Evolutionary conservation across 257 asterid genomes (phyloP), one percentile per base, ranked within the genome.

Genomic region (Solanum ahanhuiri): DNA sequence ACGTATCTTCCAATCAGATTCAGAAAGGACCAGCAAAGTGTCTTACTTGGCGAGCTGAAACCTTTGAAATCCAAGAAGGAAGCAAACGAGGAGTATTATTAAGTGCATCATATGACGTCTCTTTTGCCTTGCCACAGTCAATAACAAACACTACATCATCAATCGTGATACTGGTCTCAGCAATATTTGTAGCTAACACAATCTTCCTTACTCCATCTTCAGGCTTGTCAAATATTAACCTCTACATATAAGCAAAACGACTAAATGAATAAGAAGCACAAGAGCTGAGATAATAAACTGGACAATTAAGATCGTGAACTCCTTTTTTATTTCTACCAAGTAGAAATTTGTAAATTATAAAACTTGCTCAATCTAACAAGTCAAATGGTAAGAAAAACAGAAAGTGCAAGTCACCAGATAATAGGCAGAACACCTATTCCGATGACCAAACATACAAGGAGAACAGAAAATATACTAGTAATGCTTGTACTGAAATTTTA

Each of bases 21-120:
- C 67, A 81, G 67, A 30, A 51, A 25, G 84, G 83, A 79, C 39
- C 63, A 76, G 64, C 85, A 88, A 82, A 83, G 85, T 79, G 34
- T 83, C 93, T 37, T 90, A 96, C 99, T 89, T 96, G 99, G 90
- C 91, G 92, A 87, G 98, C 98, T 63, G 98, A 93, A 87, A 89
- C 98, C 93, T 95, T 95, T 23, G 99, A 94, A 66, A 96, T 96
- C 99, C 99, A 96, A 81, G 98, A 87, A 58, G 99, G 98, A 90
- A 96, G 97, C 93, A 96, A 92, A 89, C 99, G 94, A 88, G 99
- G 97, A 88, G 99, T 95, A 91, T 96, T 96, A 88, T 96, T 96
- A 57, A 96, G 92, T 30, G 98, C 99, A 90, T 96, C 99, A 86
- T 96, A 96, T 20, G 99, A 94, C 12, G 99, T 85, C 92, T 96